Evolutionary conservation across 2,329 filamentous ascomycete species (phyloP), one percentile per base, ranked within the genome.

Genomic region (Colletotrichum tropicale): DNA sequence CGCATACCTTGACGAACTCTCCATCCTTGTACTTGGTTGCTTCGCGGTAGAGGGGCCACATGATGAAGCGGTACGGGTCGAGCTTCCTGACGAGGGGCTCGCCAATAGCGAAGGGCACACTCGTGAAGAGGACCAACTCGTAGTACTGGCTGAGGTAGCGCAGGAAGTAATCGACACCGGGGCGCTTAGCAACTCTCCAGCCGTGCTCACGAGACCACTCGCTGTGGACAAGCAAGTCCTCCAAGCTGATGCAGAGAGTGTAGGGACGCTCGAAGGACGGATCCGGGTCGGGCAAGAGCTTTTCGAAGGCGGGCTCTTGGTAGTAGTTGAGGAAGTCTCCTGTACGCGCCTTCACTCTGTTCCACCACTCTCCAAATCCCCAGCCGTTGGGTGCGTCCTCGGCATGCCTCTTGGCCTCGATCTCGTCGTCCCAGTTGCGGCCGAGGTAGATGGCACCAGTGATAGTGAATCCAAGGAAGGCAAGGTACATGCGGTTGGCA

Each of bases 81-180:
- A 99, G 89, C 86, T 99, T 99, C 81, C 95, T 93, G 79, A 98
- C 92, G 67, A 99, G 91, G 28, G 95, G 95, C 80, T 98, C 96
- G 32, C 93, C 96, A 83, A 95, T 94, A 81, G 92, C 93, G 81
- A 93, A 95, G 1, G 96, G 96, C 62, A 97, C 93, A 52, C 92
- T 95, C 36, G 97, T 99, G 87, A 98, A 99, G 78, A 99, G 92
- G 68, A 98, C 97, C 70, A 99, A 89, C 85, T 99, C 97, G 83
- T 98, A 99, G 89, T 99, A 98, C 85, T 98, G 96, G 86, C 95
- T 96, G 65, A 99, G 91, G 85, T 99, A 99, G 82, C 95, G 95
- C 78, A 99, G 88, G 88, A 99, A 99, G 88, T 99, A 99, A 87
- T 99, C 97, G 77, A 98, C 91, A 61, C 97, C 97, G 43, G 97